phyloP scores from a whole-genome alignment of 2,329 filamentous ascomycete species.

The Aspergillus tamarii region DNA sequence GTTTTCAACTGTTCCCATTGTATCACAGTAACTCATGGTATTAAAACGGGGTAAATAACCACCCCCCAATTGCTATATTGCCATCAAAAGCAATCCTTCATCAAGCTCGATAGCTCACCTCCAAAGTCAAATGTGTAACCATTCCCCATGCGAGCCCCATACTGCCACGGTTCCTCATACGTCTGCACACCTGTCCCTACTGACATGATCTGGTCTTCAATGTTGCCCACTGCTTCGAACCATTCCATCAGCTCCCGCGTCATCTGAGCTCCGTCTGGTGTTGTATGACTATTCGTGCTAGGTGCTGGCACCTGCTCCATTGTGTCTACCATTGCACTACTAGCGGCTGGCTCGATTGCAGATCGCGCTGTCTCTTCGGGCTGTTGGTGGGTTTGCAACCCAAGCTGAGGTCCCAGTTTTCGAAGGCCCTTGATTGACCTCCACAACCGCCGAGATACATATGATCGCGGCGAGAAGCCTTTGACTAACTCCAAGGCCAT shows the following conservation, averaged over 20 bases:
- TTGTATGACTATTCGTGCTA: slow-evolving; percentile 52
- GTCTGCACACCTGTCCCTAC: slow-evolving; percentile 30
- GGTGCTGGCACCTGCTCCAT: slow-evolving; percentile 24
- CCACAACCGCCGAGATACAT: slow-evolving; percentile 65
- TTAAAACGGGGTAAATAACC: too few species aligned
- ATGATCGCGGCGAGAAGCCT: slow-evolving; percentile 61
- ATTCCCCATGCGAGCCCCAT: slow-evolving; percentile 19
- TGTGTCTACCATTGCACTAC: neutral
- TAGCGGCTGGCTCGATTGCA: neutral
- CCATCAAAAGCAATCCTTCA: slow-evolving; percentile 51
- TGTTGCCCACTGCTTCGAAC: slow-evolving; percentile 64
- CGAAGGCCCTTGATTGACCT: slow-evolving; percentile 64
- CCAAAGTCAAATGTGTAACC: slow-evolving; percentile 54
- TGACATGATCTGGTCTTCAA: slow-evolving; percentile 44
- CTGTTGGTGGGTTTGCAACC: slow-evolving; percentile 46
- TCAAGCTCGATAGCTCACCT: slow-evolving; percentile 61
- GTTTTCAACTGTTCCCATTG: too few species aligned
- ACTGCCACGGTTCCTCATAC: slow-evolving; percentile 25
- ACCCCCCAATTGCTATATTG: too few species aligned
- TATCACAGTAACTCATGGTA: too few species aligned
- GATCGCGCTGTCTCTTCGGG: neutral
- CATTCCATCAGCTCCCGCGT: slow-evolving; percentile 62
- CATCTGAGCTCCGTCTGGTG: slow-evolving; percentile 59
- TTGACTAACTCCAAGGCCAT: slow-evolving; percentile 66
- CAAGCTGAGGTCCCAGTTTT: slow-evolving; percentile 62